Evolutionary conservation across 2,329 filamentous ascomycete genomes (phyloP).

Genomic region (Epichloe typhina): DNA sequence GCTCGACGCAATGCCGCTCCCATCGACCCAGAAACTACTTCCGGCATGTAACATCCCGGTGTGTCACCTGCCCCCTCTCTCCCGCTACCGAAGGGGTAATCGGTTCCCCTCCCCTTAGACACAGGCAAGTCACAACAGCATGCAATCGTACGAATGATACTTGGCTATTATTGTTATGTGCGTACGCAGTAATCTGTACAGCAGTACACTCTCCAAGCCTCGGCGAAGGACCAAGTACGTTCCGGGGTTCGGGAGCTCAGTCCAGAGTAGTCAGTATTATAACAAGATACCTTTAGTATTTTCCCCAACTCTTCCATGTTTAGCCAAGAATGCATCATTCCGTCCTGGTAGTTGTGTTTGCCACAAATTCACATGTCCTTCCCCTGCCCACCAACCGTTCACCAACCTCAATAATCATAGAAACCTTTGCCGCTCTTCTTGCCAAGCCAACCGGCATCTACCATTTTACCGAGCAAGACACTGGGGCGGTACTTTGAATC

Average conservation of each 20-base stretch:
- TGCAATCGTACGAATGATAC: neutral
- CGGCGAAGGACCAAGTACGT: neutral
- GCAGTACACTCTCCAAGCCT: neutral
- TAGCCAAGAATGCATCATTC: neutral
- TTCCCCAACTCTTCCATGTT: neutral
- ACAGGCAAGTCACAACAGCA: neutral
- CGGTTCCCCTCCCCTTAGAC: neutral
- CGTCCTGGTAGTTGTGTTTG: neutral
- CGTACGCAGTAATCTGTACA: neutral
- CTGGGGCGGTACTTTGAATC: constrained; percentile 93
- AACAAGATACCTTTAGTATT: neutral
- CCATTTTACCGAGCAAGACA: constrained; percentile 84
- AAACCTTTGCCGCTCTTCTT: constrained; percentile 97
- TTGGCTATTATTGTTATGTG: neutral
- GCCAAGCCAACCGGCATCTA: constrained; percentile 92
- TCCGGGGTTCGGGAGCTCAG: neutral
- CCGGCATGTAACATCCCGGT: no score
- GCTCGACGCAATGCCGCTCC: no score
- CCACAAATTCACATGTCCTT: neutral
- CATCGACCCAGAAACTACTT: no score
- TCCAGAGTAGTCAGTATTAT: no score
- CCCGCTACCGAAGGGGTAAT: neutral
- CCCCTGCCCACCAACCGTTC: neutral
- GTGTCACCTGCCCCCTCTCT: no score
- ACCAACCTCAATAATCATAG: constrained; percentile 57